Evolutionary conservation across 192 early-diverging fungal genomes (phyloP).

Genomic region (Gamsiella multidivaricata): DNA sequence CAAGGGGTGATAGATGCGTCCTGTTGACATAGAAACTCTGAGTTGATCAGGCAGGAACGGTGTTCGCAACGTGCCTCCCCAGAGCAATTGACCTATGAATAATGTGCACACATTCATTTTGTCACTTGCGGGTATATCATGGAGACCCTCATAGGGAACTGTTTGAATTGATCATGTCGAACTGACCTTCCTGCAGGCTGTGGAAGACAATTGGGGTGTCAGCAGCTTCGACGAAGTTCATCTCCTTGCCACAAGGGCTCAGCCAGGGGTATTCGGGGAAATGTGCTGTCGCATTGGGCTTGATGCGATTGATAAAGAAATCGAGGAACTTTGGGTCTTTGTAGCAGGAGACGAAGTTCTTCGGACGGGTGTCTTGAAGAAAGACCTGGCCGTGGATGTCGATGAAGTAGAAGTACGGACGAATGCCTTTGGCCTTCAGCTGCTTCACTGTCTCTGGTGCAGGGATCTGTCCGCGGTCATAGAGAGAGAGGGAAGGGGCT

Average conservation of each 20-base stretch:
- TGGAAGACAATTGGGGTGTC: constrained; percentile 50
- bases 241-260: constrained; percentile 43
- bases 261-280: constrained; percentile 22
- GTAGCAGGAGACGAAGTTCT: constrained; percentile 41
- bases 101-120: background rate
- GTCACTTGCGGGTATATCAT: too few species aligned
- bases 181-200: constrained; percentile 13
- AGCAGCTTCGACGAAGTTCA: constrained; percentile 50
- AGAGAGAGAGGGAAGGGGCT: constrained; percentile 2
- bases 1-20: constrained; percentile 42
- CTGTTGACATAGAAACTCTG: constrained; percentile 20
- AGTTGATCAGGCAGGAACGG: constrained; percentile 38
- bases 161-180: too few species aligned
- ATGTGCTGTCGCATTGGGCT: constrained; percentile 7
- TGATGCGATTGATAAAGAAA: constrained; percentile 29
- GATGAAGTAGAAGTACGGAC: constrained; percentile 47
- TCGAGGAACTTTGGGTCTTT: constrained; percentile 41
- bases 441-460: background rate
- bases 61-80: constrained; percentile 29
- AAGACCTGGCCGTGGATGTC: constrained; percentile 49
- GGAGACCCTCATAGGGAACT: too few species aligned
- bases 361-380: constrained; percentile 40
- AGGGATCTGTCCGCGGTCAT: constrained; percentile 25
- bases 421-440: constrained; percentile 14
- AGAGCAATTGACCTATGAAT: constrained; percentile 17